Evolutionary conservation across 2,329 filamentous ascomycete genomes (phyloP).

Genomic region (Sclerotinia spermophila): DNA sequence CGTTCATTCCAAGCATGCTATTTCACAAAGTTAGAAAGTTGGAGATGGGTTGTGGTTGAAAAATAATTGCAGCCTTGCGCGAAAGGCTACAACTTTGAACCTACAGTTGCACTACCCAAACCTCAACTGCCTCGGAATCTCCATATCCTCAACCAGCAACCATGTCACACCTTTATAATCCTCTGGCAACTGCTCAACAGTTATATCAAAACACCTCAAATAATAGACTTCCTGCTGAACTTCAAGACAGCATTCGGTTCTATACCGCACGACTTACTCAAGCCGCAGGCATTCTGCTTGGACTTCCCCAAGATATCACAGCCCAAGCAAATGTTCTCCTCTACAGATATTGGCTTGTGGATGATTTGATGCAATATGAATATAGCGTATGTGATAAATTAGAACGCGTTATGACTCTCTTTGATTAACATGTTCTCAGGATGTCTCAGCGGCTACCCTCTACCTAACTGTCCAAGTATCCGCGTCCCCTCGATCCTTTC

Average conservation of each 20-base stretch:
- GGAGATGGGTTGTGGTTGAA: background rate
- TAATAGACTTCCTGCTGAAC: conserved; percentile 59
- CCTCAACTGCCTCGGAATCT: background rate
- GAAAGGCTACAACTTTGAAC: conserved; percentile 22
- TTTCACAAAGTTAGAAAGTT: background rate
- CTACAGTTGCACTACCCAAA: too few species aligned
- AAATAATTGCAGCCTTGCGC: conserved; percentile 30
- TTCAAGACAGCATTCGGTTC: conserved; percentile 70
- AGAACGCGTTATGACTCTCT: too few species aligned
- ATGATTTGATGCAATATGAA: conserved; percentile 53
- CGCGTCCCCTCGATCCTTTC: conserved; percentile 68
- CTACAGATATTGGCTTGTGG: conserved; percentile 70
- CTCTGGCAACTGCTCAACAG: conserved; percentile 69
- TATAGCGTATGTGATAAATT: conserved; percentile 40
- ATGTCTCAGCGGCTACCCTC: conserved; percentile 75
- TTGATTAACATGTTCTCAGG: conserved; percentile 46
- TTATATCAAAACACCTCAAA: conserved; percentile 55
- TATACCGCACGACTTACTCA: conserved; percentile 71
- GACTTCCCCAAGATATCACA: conserved; percentile 80
- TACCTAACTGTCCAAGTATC: conserved; percentile 84
- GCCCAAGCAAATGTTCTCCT: conserved; percentile 81
- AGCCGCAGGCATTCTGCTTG: conserved; percentile 74
- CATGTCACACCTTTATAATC: conserved; percentile 65
- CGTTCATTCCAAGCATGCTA: background rate
- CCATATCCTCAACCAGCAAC: conserved; percentile 10